phyloP scores from a whole-genome alignment of 371 early-diverging fungal genomes.

The Syncephalis fuscata region DNA sequence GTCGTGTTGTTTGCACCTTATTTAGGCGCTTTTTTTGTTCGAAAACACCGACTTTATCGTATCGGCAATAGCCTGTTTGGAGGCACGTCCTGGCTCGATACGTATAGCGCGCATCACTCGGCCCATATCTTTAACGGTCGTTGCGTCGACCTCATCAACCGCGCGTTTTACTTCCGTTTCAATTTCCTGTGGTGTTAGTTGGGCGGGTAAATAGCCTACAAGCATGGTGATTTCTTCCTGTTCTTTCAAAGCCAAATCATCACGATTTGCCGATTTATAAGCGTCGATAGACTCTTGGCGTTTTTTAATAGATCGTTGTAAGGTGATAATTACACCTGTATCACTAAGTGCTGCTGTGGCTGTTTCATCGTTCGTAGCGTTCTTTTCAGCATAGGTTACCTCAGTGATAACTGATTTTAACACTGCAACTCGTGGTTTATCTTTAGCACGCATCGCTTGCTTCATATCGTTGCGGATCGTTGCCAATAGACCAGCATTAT shows the following conservation, averaged over 20 bases:
- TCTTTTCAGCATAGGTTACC: constrained; percentile 48
- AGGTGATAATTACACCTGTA: constrained; percentile 24
- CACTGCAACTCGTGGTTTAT: constrained; percentile 42
- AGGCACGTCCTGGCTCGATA: constrained; percentile 35
- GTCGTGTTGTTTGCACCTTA: too few relatives aligned
- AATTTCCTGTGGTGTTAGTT: constrained; percentile 46
- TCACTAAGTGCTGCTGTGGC: constrained; percentile 16
- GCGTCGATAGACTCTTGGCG: constrained; percentile 48
- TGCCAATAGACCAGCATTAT: neutral
- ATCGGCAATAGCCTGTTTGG: constrained; percentile 44
- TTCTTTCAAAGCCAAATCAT: constrained; percentile 48
- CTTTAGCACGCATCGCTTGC: constrained; percentile 49
- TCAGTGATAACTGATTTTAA: constrained; percentile 44
- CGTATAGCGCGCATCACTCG: constrained; percentile 56
- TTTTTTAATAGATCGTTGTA: constrained; percentile 54
- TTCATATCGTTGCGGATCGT: constrained; percentile 44
- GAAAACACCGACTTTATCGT: constrained; percentile 37
- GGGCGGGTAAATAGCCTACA: constrained; percentile 43
- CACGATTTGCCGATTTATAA: constrained; percentile 37
- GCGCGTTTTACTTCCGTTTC: constrained; percentile 28
- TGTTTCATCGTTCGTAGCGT: constrained; percentile 16
- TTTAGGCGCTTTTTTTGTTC: too few relatives aligned
- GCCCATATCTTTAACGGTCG: constrained; percentile 45
- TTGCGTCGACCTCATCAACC: constrained; percentile 32
- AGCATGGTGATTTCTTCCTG: constrained; percentile 37